These are phyloP conservation scores for Cordyceps cicadae DNA, from an alignment of 2,329 filamentous ascomycete species.

Conservation along the genomic window DNA sequence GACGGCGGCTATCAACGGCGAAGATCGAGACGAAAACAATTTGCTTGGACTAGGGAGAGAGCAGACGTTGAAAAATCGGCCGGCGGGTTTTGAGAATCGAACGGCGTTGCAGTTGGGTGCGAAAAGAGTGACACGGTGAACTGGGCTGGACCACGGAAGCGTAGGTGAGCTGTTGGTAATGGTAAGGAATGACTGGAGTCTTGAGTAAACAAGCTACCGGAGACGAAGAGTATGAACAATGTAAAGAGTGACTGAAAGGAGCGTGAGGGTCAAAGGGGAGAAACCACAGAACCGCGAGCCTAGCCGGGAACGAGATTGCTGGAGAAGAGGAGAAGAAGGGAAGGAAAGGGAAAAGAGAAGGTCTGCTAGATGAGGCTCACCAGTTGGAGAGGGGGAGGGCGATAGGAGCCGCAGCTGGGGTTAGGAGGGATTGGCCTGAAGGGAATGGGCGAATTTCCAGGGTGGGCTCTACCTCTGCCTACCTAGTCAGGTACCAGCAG, in stretches of 20 bases:
- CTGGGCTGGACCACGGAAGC: not conserved
- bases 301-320: constrained; percentile 11
- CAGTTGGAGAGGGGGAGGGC: not conserved
- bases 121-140: constrained; percentile 8
- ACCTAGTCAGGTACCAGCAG: constrained; percentile 3
- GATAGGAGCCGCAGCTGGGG: not conserved
- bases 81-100: not conserved
- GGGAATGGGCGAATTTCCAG: not conserved
- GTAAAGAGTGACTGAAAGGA: constrained; percentile 10
- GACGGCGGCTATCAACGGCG: not conserved
- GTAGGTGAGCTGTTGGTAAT: not conserved
- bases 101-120: not conserved
- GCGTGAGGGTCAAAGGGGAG: not conserved
- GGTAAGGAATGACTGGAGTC: constrained; percentile 10
- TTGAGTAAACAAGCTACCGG: constrained; percentile 7
- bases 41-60: not conserved
- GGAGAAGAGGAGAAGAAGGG: not conserved
- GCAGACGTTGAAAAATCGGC: not conserved
- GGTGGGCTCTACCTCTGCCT: too few species aligned
- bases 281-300: constrained; percentile 9
- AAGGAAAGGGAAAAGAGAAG: constrained; percentile 1
- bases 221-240: not conserved
- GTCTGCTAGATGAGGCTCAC: constrained; percentile 3
- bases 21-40: not conserved
- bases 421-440: not conserved